A percentile compares a stretch with the other conserved stretches of the same genome.
These are phyloP conservation scores for Beauveria brongniartii DNA, from an alignment of 2,329 filamentous ascomycete species.

Conservation along the genomic window DNA sequence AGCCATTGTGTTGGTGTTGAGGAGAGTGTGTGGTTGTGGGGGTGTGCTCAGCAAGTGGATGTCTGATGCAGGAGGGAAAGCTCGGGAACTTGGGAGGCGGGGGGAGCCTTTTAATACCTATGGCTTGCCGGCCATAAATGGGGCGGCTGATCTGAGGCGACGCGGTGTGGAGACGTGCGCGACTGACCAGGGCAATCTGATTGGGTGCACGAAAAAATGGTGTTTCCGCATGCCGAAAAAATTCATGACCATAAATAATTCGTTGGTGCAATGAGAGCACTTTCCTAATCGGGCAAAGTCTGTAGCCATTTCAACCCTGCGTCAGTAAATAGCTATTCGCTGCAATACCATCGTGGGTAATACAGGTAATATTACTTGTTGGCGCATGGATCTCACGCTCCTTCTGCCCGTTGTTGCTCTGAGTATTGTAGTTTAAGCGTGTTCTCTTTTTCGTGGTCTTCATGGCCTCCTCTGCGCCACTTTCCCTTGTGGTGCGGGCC, in stretches of 20 bases:
- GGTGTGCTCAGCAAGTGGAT: slow-evolving; percentile 25
- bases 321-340: background rate
- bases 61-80: slow-evolving; percentile 37
- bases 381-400: background rate
- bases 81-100: slow-evolving; percentile 30
- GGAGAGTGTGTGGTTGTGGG: slow-evolving; percentile 20
- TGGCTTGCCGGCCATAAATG: slow-evolving; percentile 20
- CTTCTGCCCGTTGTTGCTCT: background rate
- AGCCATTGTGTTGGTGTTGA: slow-evolving; percentile 45
- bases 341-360: background rate
- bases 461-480: too few species aligned
- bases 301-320: background rate
- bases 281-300: slow-evolving; percentile 9
- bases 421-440: background rate
- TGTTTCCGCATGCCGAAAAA: slow-evolving; percentile 8
- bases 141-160: slow-evolving; percentile 30
- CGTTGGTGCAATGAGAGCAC: background rate
- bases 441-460: background rate
- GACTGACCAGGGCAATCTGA: slow-evolving; percentile 6
- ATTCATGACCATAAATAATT: background rate
- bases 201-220: slow-evolving; percentile 7
- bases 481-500: too few species aligned
- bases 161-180: slow-evolving; percentile 11
- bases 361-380: background rate
- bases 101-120: slow-evolving; percentile 37